A percentile compares a stretch with the other conserved stretches of the same genome.
Evolutionary conservation across 768 basidiomycete species (phyloP).

Genomic region (Collybiopsis luxurians): DNA sequence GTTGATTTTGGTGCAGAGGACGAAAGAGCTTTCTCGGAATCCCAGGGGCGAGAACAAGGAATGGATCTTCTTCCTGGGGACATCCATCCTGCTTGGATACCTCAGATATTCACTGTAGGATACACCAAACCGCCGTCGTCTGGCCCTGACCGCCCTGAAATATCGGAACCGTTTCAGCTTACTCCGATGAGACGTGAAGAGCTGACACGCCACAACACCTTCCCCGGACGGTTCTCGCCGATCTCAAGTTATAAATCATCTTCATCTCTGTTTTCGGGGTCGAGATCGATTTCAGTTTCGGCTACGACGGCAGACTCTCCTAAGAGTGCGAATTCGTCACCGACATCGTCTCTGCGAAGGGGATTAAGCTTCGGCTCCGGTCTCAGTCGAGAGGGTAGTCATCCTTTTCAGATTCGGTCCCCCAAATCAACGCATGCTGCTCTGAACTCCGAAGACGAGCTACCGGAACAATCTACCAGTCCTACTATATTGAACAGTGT

Average conservation of each 20-base stretch:
- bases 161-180: constrained; percentile 6
- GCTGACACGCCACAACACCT: not conserved
- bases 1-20: not conserved
- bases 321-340: not conserved
- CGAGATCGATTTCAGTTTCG: not conserved
- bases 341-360: not conserved
- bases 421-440: not conserved
- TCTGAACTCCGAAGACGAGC: too few species aligned
- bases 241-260: not conserved
- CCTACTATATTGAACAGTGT: too few species aligned
- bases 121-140: constrained; percentile 3
- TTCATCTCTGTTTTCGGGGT: not conserved
- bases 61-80: not conserved
- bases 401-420: not conserved
- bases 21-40: not conserved
- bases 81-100: constrained; percentile 6
- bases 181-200: not conserved
- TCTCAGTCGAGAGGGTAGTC: not conserved
- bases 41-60: too few species aligned
- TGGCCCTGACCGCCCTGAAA: not conserved
- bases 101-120: constrained; percentile 7
- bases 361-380: constrained; percentile 6
- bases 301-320: too few species aligned
- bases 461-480: too few species aligned
- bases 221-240: not conserved